Percentiles rank a stretch among this genome's conserved stretches.
phyloP scores from a whole-genome alignment of 2,329 filamentous ascomycete species.

The Grosmannia serpens region DNA sequence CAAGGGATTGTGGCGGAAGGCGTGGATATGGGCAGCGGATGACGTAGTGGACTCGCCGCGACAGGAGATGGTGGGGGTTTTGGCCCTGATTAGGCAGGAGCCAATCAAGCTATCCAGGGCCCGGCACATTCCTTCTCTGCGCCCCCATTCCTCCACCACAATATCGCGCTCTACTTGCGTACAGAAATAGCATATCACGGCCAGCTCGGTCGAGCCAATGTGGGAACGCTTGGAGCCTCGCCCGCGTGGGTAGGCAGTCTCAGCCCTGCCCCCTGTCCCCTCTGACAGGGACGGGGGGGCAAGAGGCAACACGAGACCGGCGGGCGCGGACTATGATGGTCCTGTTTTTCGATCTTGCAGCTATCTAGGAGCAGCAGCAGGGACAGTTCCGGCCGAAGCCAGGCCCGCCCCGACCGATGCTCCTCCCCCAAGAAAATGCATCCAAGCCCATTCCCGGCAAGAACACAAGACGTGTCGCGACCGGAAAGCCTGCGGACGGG shows the following conservation, averaged over 20 bases:
- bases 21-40: background rate
- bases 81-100: background rate
- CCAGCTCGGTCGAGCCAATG: constrained; percentile 9
- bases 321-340: constrained; percentile 25
- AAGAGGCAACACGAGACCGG: constrained; percentile 9
- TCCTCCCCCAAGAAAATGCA: background rate
- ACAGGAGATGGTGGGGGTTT: background rate
- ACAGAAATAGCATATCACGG: background rate
- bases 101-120: background rate
- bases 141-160: background rate
- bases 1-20: background rate
- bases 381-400: background rate
- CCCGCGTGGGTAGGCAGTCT: constrained; percentile 13
- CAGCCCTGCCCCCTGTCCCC: background rate
- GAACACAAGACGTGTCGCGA: background rate
- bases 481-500: background rate
- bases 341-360: constrained; percentile 19
- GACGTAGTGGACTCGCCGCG: background rate
- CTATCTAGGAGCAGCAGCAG: constrained; percentile 1
- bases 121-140: background rate
- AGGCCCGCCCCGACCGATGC: background rate
- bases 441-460: background rate
- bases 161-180: background rate
- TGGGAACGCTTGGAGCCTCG: constrained; percentile 22
- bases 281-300: background rate